A percentile compares a stretch with the other conserved stretches of the same genome.
phyloP scores from a whole-genome alignment of 352 stramenopile genomes.

The Globisporangium recalcitrans region DNA sequence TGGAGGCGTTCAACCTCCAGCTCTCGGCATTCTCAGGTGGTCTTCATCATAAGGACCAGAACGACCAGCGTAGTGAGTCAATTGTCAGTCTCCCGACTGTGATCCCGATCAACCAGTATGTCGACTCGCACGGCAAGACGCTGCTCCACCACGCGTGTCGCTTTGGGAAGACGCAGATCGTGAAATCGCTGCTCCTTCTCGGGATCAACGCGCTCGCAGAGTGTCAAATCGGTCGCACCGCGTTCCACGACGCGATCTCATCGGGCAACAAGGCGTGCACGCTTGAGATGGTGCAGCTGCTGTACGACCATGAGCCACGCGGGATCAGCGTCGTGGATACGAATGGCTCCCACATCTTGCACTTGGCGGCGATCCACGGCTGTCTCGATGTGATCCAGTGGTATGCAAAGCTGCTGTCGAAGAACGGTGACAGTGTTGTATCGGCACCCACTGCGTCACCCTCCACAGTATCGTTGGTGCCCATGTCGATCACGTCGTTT shows the following conservation, averaged over 20 bases:
- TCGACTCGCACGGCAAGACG: slow-evolving; percentile 49
- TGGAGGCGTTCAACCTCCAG: slow-evolving; percentile 18
- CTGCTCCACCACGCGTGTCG: slow-evolving; percentile 63
- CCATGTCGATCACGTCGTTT: slow-evolving; percentile 49
- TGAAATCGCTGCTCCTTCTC: slow-evolving; percentile 55
- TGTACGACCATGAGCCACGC: slow-evolving; percentile 47
- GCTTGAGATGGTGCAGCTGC: slow-evolving; percentile 37
- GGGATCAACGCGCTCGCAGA: slow-evolving; percentile 30
- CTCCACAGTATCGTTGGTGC: too few relatives aligned
- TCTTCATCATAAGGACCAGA: not conserved
- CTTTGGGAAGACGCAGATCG: slow-evolving; percentile 40
- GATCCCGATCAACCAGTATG: slow-evolving; percentile 31
- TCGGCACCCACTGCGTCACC: not conserved
- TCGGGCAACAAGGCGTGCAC: slow-evolving; percentile 20
- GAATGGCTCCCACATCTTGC: slow-evolving; percentile 57
- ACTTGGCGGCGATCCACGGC: slow-evolving; percentile 64
- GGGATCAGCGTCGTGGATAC: slow-evolving; percentile 42
- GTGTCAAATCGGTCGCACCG: slow-evolving; percentile 46
- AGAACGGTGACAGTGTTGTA: not conserved
- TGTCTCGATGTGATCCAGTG: slow-evolving; percentile 55
- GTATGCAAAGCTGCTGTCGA: slow-evolving; percentile 25
- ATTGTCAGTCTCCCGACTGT: not conserved
- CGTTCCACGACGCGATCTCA: slow-evolving; percentile 54
- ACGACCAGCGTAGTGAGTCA: not conserved
- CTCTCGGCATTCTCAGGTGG: slow-evolving; percentile 1